Conservation (phyloP, 2,329 filamentous ascomycete genomes). For the Aureobasidium mangrovei region DNA sequence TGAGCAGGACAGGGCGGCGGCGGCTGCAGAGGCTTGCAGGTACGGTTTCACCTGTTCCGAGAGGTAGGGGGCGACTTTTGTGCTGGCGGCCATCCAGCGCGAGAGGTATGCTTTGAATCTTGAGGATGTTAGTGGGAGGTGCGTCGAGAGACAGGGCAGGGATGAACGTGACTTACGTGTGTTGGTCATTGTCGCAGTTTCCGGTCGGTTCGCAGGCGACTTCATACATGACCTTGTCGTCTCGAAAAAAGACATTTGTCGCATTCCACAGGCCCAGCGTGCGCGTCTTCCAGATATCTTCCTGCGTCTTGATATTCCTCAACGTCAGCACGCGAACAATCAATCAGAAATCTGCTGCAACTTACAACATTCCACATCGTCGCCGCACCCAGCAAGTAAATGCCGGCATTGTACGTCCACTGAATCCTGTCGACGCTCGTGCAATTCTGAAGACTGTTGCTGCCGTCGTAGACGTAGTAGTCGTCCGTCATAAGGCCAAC, state of each 20-base stretch:
- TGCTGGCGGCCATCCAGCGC: conserved; percentile 45
- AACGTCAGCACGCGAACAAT: conserved; percentile 6
- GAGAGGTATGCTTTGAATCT: conserved; percentile 49
- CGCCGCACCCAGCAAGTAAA: conserved; percentile 47
- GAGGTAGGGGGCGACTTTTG: conserved; percentile 35
- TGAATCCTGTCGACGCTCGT: conserved; percentile 34
- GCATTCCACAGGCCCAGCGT: conserved; percentile 50
- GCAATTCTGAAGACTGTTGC: conserved; percentile 37
- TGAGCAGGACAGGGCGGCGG: conserved; percentile 37
- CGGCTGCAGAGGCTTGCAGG: conserved; percentile 33
- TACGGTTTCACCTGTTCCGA: conserved; percentile 29
- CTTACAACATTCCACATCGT: conserved; percentile 46
- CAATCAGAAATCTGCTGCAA: conserved; percentile 35
- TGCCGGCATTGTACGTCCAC: conserved; percentile 43
- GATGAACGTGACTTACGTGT: conserved; percentile 17
- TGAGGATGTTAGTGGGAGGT: background rate
- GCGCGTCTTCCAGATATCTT: conserved; percentile 22
- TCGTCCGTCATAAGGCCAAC: conserved; percentile 45
- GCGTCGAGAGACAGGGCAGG: background rate
- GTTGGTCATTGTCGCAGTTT: conserved; percentile 61
- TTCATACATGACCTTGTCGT: conserved; percentile 53
- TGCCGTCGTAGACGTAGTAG: conserved; percentile 39
- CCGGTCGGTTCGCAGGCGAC: conserved; percentile 50
- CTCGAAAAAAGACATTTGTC: conserved; percentile 47
- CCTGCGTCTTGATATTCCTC: conserved; percentile 32